Evolutionary conservation across 768 basidiomycete species (phyloP).

Genomic region (Asterophora lycoperdoides): DNA sequence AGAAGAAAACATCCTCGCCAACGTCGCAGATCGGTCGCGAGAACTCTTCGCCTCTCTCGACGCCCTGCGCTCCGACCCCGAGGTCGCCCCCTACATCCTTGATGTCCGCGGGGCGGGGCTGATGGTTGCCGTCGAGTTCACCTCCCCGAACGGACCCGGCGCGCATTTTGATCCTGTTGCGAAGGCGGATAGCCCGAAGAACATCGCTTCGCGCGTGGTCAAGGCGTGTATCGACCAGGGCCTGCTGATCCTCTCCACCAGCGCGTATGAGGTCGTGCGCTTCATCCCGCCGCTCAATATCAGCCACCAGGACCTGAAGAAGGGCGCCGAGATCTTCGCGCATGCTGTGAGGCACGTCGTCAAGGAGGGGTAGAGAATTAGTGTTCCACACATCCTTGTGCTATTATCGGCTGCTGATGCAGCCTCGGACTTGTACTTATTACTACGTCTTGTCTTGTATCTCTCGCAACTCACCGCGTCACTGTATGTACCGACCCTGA

Average conservation of each 20-base stretch:
- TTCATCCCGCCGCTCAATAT: constrained; percentile 94
- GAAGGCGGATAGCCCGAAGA: constrained; percentile 31
- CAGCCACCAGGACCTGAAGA: constrained; percentile 65
- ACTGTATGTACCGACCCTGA: too few relatives aligned
- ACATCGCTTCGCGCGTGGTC: constrained; percentile 64
- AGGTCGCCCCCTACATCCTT: constrained; percentile 55
- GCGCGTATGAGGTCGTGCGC: constrained; percentile 80
- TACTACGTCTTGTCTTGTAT: too few relatives aligned
- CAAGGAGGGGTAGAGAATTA: constrained; percentile 32
- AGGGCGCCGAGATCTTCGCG: constrained; percentile 60
- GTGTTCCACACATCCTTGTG: too few relatives aligned
- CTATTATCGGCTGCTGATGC: too few relatives aligned
- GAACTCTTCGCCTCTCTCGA: constrained; percentile 67
- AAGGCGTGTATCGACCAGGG: constrained; percentile 83
- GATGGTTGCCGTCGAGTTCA: constrained; percentile 84
- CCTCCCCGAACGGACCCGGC: constrained; percentile 51
- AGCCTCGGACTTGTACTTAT: too few relatives aligned
- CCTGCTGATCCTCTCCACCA: constrained; percentile 84
- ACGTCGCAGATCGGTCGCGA: constrained; percentile 70
- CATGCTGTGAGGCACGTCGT: constrained; percentile 71
- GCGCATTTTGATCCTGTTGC: constrained; percentile 41
- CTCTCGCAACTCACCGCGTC: too few relatives aligned
- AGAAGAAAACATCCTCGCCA: constrained; percentile 78
- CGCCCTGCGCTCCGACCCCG: constrained; percentile 49
- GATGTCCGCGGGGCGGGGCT: constrained; percentile 88